A percentile compares a stretch with the other conserved stretches of the same genome.
Evolutionary conservation across 2,329 filamentous ascomycete genomes (phyloP).

Genomic region (Sclerotinia borealis): DNA sequence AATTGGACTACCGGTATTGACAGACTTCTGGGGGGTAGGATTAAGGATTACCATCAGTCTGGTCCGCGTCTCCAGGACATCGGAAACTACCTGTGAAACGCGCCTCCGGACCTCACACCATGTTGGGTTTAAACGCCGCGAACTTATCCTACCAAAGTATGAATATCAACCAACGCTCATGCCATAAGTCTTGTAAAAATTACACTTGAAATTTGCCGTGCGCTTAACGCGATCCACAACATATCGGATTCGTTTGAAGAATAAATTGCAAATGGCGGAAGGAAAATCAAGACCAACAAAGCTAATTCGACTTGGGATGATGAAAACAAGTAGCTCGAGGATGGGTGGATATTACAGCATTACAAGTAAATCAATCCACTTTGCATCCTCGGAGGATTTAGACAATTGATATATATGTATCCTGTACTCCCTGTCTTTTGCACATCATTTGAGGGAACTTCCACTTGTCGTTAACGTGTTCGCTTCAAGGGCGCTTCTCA

Average conservation of each 20-base stretch:
- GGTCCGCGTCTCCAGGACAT: neutral
- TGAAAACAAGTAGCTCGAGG: neutral
- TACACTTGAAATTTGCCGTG: neutral
- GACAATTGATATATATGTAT: neutral
- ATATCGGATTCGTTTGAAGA: neutral
- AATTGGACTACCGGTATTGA: neutral
- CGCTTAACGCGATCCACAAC: neutral
- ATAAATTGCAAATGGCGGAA: neutral
- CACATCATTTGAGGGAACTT: neutral
- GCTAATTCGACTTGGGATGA: neutral
- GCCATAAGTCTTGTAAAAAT: neutral
- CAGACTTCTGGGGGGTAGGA: neutral
- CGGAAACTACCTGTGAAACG: neutral
- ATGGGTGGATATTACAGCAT: neutral
- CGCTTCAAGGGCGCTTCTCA: neutral
- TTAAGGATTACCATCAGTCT: neutral
- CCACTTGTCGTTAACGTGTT: neutral
- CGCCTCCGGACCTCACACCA: neutral
- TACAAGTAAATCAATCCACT: neutral
- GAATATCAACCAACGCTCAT: neutral
- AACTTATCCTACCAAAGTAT: neutral
- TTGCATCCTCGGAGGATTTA: neutral
- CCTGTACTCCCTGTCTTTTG: neutral
- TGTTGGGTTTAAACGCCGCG: neutral
- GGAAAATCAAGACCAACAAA: neutral